Percentiles rank a stretch among this genome's conserved stretches.
Conservation (phyloP, 768 basidiomycete species). For the Suillus subaureus region DNA sequence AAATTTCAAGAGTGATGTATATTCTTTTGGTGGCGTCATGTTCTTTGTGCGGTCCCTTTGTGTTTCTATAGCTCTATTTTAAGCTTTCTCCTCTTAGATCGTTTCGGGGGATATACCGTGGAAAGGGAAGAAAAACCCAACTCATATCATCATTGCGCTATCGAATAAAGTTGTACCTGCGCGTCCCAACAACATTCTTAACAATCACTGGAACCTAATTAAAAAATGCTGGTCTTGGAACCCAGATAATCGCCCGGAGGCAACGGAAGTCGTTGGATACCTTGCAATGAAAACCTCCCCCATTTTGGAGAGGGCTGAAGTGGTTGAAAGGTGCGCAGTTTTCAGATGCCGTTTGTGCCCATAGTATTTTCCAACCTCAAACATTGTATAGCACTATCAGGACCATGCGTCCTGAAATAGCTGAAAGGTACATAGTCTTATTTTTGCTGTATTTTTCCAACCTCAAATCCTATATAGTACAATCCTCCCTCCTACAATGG, state of each 20-base stretch:
- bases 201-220: background rate
- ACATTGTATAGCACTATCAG: too few relatives aligned
- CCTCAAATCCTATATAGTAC: too few relatives aligned
- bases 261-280: too few relatives aligned
- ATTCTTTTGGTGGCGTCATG: conserved; percentile 34
- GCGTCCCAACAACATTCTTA: background rate
- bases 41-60: conserved; percentile 4
- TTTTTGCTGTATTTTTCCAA: too few relatives aligned
- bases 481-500: too few relatives aligned
- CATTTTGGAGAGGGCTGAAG: too few relatives aligned
- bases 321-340: too few relatives aligned
- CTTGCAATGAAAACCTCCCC: too few relatives aligned
- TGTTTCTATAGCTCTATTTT: background rate
- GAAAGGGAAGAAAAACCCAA: background rate
- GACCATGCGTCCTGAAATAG: too few relatives aligned
- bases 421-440: too few relatives aligned
- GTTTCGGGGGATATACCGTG: background rate
- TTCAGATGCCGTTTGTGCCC: too few relatives aligned
- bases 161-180: accelerated
- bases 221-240: background rate
- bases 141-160: background rate
- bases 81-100: background rate
- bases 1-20: conserved; percentile 39
- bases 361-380: too few relatives aligned
- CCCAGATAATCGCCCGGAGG: background rate